Conservation (phyloP, 371 early-diverging fungal species). For the Gilbertella persicaria region DNA sequence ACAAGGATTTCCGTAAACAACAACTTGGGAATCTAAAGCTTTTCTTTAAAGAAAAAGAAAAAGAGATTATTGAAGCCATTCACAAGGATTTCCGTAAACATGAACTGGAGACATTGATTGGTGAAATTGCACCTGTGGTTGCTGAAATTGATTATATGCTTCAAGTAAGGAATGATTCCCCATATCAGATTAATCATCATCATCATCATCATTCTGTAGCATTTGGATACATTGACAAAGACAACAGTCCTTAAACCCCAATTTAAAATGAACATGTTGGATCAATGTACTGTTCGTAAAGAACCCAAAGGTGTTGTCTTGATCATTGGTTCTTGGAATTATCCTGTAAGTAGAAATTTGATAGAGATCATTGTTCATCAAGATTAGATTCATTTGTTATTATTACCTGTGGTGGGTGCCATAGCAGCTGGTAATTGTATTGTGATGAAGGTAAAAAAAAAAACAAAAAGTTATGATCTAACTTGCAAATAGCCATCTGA, state of each 20-base stretch:
- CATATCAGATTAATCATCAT: conserved; percentile 5
- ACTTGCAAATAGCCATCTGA: conserved; percentile 73
- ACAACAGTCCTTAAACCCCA: conserved; percentile 34
- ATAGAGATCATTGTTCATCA: not conserved
- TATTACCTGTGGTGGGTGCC: conserved; percentile 84
- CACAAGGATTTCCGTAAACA: conserved; percentile 68
- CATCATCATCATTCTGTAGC: too few relatives aligned
- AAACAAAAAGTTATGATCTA: not conserved
- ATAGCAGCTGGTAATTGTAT: conserved; percentile 92
- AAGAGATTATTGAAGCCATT: conserved; percentile 58
- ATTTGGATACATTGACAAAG: conserved; percentile 33
- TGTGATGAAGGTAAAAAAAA: conserved; percentile 63
- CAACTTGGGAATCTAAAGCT: conserved; percentile 65
- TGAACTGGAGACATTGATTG: conserved; percentile 47
- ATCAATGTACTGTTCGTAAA: conserved; percentile 50
- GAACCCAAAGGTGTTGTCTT: conserved; percentile 79
- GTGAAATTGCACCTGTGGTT: conserved; percentile 63
- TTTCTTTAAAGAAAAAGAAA: conserved; percentile 64
- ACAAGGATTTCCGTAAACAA: conserved; percentile 57
- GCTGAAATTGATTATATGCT: conserved; percentile 70
- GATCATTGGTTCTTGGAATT: conserved; percentile 88
- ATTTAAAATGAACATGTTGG: conserved; percentile 37
- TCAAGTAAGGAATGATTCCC: conserved; percentile 22
- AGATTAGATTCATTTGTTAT: conserved; percentile 51
- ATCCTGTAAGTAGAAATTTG: conserved; percentile 56